Conservation (phyloP, 2,329 filamentous ascomycete genomes). For the Proliferodiscus dingleyae region DNA sequence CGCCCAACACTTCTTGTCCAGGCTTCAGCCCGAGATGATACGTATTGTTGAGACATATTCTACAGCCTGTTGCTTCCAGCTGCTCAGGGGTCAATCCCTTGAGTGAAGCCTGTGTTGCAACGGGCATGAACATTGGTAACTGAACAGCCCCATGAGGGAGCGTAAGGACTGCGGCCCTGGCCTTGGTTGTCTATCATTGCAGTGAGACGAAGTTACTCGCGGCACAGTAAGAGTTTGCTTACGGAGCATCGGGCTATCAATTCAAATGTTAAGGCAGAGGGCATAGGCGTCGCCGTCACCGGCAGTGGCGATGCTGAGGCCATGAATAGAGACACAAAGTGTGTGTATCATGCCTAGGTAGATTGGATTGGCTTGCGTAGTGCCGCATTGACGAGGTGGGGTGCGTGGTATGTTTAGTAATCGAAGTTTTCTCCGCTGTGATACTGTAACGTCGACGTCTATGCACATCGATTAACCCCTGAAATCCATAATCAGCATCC, state of each 20-base stretch:
- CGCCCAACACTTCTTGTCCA: constrained; percentile 81
- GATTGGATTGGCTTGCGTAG: no score
- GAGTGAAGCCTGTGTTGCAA: constrained; percentile 91
- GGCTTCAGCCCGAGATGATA: constrained; percentile 95
- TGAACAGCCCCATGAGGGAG: constrained; percentile 89
- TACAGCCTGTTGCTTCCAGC: constrained; percentile 81
- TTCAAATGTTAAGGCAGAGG: constrained; percentile 72
- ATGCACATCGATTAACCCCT: no score
- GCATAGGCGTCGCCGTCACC: constrained; percentile 32
- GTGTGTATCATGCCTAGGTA: no score
- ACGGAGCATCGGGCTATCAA: constrained; percentile 76
- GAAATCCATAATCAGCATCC: no score
- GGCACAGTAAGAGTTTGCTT: constrained; percentile 33
- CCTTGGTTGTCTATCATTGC: constrained; percentile 73
- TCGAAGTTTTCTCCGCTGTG: no score
- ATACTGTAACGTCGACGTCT: no score
- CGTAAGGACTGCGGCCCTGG: constrained; percentile 79
- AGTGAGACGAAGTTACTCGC: constrained; percentile 11
- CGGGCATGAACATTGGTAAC: constrained; percentile 96
- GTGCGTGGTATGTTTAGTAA: no score
- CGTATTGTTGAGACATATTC: constrained; percentile 93
- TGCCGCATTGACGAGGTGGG: no score
- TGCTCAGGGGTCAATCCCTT: constrained; percentile 94
- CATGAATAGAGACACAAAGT: no score
- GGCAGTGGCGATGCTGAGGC: no score